Evolutionary conservation across 202 grass and related monocot species (phyloP).

Genomic region (Dendrocalamus latiflorus): DNA sequence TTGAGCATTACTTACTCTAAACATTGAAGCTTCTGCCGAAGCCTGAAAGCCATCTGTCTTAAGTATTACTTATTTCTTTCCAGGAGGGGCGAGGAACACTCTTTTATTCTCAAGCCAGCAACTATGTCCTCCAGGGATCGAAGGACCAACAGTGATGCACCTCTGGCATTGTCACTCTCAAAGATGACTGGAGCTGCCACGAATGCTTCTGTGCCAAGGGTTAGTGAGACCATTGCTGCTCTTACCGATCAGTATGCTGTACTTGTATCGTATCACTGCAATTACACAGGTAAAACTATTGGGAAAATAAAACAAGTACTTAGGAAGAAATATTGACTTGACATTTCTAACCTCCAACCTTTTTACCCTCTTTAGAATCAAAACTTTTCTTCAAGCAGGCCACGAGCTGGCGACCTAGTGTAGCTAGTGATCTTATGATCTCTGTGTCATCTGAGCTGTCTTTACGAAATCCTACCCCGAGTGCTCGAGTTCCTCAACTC

Average conservation of each 20-base stretch:
- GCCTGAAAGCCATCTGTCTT: background rate
- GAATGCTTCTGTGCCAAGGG: conserved; percentile 38
- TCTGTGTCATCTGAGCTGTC: conserved; percentile 72
- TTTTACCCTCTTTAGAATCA: conserved; percentile 60
- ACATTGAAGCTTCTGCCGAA: background rate
- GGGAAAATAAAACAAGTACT: conserved; percentile 4
- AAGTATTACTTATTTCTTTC: conserved; percentile 29
- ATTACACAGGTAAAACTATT: conserved; percentile 74
- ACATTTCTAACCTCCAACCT: conserved; percentile 17
- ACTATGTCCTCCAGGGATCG: conserved; percentile 40
- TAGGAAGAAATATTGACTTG: background rate
- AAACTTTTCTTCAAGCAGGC: conserved; percentile 96
- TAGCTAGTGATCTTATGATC: conserved; percentile 89
- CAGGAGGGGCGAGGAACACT: conserved; percentile 93
- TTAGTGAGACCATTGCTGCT: conserved; percentile 39
- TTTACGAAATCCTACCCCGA: conserved; percentile 50
- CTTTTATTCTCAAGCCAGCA: conserved; percentile 95
- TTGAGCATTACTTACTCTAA: background rate
- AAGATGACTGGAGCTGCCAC: conserved; percentile 28
- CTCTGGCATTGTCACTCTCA: conserved; percentile 35
- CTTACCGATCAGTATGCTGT: conserved; percentile 73
- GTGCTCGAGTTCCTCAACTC: conserved; percentile 65
- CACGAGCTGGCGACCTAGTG: conserved; percentile 75
- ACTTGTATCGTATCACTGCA: conserved; percentile 89
- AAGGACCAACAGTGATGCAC: conserved; percentile 41